Conservation (phyloP, 2,329 filamentous ascomycete species). For the Microcyclosporella mali region DNA sequence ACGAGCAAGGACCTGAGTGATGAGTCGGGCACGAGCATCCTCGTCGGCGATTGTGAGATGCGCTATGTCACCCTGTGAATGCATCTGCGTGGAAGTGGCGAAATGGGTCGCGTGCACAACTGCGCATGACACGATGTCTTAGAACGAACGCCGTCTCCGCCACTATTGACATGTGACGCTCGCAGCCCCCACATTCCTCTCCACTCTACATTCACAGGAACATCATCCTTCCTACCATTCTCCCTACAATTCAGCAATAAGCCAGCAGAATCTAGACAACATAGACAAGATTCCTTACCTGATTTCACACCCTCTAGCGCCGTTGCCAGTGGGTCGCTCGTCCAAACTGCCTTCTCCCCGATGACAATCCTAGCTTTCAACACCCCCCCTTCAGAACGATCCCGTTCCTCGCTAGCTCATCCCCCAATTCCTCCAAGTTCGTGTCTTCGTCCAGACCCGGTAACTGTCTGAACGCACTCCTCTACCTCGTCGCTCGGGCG, state of each 20-base stretch:
- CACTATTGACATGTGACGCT: no score
- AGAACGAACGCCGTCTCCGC: no score
- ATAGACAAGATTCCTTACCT: constrained; percentile 5
- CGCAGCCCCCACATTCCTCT: no score
- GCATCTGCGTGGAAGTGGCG: no score
- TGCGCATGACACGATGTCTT: no score
- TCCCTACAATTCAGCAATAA: constrained; percentile 2
- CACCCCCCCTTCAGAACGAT: constrained; percentile 10
- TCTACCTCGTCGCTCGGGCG: constrained; percentile 10
- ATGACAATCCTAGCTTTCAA: constrained; percentile 14
- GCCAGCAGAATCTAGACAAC: no score
- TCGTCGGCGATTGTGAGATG: no score
- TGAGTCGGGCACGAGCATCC: no score
- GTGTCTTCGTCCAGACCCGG: constrained; percentile 17
- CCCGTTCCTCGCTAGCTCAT: constrained; percentile 9
- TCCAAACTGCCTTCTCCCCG: constrained; percentile 10
- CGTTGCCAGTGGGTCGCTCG: constrained; percentile 12
- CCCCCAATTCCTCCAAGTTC: constrained; percentile 13
- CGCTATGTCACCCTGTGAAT: no score
- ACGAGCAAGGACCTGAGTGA: no score
- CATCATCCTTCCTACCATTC: constrained; percentile 17
- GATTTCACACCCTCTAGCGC: constrained; percentile 15
- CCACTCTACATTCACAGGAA: constrained; percentile 8
- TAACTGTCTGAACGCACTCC: constrained; percentile 14
- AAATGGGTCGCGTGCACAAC: no score